Base-by-base conservation (phyloP, 1,139 yeast species). In the Diutina catenulata region DNA sequence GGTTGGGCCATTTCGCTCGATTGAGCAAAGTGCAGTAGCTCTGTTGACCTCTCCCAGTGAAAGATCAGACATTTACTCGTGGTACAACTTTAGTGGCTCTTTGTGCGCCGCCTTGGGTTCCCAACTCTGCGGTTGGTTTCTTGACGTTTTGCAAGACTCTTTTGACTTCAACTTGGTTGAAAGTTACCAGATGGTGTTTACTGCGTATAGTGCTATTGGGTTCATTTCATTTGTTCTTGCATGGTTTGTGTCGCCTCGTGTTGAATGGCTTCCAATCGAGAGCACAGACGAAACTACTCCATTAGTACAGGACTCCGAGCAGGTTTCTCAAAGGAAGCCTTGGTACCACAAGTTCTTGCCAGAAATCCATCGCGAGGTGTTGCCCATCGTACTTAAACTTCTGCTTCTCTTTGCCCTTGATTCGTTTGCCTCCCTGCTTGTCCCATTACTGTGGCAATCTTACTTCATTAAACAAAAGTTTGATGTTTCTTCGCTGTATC, bases 371-470 rank as follows among this genome's bases (percentile, higher is more conserved):
- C 47, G 50, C 13, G 33, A 39, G 24, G 43, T 49, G 0, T 33
- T 43, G 19, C 36, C 43, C 3, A 50, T 56, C 23, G 59, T 68
- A 11, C 26, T 62, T 33, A 58, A 63, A 37, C 48, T 67, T 16
- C 57, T 67, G 1, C 40, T 59, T 5, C 49, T 68, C 18, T 64
- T 63, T 42, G 67, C 64, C 4, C 47, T 67, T 13, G 74, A 68
- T 46, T 57, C 70, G 1, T 56, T 67, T 42, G 70, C 70, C 5
- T 60, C 68, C 5, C 61, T 72, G 4, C 54, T 66, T 37, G 61
- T 62, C 8, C 62, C 68, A n/a, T 55, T 57, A 22, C 58, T 70
- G 3, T 68, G 73, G 74, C 57, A 58, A 19, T 61, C 70, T 0
- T 68, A 55, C 44, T 68, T 60, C 43, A 56, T 68, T 32, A 59